A percentile compares a stretch with the other conserved stretches of the same genome.
These are phyloP conservation scores for Coriaria nepalensis DNA, from an alignment of 306 rosid genomes.

Conservation along the genomic window DNA sequence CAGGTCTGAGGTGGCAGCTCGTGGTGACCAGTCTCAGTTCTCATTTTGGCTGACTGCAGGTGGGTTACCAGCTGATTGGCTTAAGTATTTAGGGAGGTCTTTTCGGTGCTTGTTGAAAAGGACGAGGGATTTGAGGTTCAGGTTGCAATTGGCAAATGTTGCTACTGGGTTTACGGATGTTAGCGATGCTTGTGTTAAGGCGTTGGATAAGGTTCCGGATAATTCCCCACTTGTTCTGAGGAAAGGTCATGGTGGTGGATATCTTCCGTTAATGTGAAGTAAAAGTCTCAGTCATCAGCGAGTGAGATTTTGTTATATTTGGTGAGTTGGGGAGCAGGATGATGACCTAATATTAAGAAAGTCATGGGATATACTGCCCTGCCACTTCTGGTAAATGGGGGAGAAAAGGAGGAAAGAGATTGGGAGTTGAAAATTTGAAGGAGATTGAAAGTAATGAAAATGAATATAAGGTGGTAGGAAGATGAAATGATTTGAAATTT, in stretches of 20 bases:
- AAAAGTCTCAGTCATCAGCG: background rate
- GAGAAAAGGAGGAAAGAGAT: background rate
- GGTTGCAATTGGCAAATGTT: constrained; percentile 51
- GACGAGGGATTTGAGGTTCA: constrained; percentile 76
- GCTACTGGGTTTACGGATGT: constrained; percentile 82
- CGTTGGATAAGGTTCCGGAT: constrained; percentile 74
- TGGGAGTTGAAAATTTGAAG: background rate
- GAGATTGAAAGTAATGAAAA: no score
- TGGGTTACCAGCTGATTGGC: constrained; percentile 97
- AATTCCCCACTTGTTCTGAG: constrained; percentile 73
- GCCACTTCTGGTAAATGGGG: no score
- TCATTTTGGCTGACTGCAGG: constrained; percentile 98
- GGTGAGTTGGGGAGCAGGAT: background rate
- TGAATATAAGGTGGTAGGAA: background rate
- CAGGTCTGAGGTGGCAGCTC: constrained; percentile 80
- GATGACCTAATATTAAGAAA: no score
- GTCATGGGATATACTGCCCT: no score
- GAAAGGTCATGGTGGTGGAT: constrained; percentile 94
- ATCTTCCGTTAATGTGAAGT: constrained; percentile 81
- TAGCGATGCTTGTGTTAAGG: constrained; percentile 38
- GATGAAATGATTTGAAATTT: background rate
- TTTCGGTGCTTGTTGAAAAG: constrained; percentile 77
- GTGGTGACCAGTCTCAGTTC: constrained; percentile 96
- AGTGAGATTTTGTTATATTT: background rate
- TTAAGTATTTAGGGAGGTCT: constrained; percentile 82